Evolutionary conservation across 2,329 filamentous ascomycete species (phyloP), one percentile per base, ranked within the genome.

Genomic region (Trichoderma asperellum): DNA sequence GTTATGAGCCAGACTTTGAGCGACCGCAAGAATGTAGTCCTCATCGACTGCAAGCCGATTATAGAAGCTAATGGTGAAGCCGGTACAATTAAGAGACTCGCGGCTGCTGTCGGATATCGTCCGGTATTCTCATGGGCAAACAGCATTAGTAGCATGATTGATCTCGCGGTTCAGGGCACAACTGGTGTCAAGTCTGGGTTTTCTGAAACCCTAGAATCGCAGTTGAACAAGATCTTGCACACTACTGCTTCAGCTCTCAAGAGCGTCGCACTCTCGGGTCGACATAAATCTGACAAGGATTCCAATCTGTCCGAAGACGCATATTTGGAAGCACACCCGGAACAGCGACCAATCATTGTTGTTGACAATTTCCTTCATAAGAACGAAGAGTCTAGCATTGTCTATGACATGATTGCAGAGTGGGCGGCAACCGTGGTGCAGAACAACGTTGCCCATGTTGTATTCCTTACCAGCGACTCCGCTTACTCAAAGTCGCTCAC

Each of bases 81-180:
- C 8, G 88, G 90, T 2, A 97, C 92, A 0, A 97, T 99, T 75
- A 88, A 88, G 70, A 89, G 91, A 52, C 89, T 96, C 6, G 96
- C 95, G 0, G 82, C 84, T 1, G 89, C 94, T 72, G 94, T 98
- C 60, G 95, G 96, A 10, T 98, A 97, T 77, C 86, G 92, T 10
- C 96, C 96, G 0, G 89, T 99, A 0, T 99, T 99, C 78, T 96
- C 93, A 0, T 98, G 94, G 92, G 92, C 96, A 81, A 97, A 98
- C 79, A 97, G 90, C 76, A 88, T 98, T 73, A 97, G 92, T 80
- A 97, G 94, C 77, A 88, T 97, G 81, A 85, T 97, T 72, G 96
- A 98, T 74, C 87, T 98, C 47, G 96, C 95, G 27, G 93, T 96
- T 1, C 95, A 97, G 78, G 92, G 94, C 74, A 96, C 96, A 14